A percentile compares a stretch with the other conserved stretches of the same genome.
These are phyloP conservation scores for Spizellomyces sp. DNA, from an alignment of 192 early-diverging fungal species.

Conservation along the genomic window DNA sequence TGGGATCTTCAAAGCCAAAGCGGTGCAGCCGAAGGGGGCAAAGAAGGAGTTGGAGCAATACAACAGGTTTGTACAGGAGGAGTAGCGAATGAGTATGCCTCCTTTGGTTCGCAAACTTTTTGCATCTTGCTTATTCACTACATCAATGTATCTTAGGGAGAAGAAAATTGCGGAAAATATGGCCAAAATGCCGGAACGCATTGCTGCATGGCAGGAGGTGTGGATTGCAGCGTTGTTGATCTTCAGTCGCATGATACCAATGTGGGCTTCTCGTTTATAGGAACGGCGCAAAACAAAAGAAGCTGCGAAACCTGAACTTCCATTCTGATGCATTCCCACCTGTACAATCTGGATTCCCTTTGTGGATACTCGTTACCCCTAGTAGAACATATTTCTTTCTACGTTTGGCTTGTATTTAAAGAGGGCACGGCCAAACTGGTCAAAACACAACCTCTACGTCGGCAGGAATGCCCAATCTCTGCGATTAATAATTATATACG, in stretches of 20 bases:
- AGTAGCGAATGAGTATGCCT: neutral
- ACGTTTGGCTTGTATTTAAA: too few relatives aligned
- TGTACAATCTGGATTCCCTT: too few relatives aligned
- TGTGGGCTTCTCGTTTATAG: conserved; percentile 3
- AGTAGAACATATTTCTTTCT: too few relatives aligned
- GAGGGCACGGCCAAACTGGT: too few relatives aligned
- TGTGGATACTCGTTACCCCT: too few relatives aligned
- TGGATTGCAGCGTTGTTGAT: neutral
- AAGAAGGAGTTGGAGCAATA: conserved; percentile 35
- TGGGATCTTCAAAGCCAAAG: conserved; percentile 4
- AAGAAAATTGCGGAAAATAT: conserved; percentile 49
- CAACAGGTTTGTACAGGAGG: conserved; percentile 23
- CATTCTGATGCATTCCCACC: conserved; percentile 30
- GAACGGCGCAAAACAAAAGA: conserved; percentile 39
- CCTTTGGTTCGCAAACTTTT: conserved; percentile 1
- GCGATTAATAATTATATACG: too few relatives aligned
- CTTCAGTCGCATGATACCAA: neutral
- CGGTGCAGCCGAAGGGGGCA: conserved; percentile 32
- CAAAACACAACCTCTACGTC: too few relatives aligned
- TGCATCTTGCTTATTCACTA: neutral
- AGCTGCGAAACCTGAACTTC: conserved; percentile 33
- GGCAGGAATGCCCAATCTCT: too few relatives aligned
- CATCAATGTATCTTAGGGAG: conserved; percentile 23
- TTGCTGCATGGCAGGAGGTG: conserved; percentile 44
- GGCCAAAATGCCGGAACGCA: conserved; percentile 43